Evolutionary conservation across 2,329 filamentous ascomycete species (phyloP).

Genomic region (Leptodontidium sp.): DNA sequence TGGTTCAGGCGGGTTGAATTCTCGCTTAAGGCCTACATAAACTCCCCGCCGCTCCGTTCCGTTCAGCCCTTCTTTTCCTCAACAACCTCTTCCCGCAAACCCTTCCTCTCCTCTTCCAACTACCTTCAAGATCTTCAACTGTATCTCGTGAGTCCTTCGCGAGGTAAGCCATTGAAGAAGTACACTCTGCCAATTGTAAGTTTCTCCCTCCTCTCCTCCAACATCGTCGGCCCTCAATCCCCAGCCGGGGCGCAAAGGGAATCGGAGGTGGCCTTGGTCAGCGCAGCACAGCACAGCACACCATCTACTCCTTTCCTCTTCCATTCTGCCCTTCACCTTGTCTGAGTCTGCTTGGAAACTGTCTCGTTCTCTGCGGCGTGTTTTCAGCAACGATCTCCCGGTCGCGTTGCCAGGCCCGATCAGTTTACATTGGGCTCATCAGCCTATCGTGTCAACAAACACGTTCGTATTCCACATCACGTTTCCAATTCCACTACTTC

Average conservation of each 20-base stretch:
- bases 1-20: neutral
- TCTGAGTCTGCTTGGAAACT: neutral
- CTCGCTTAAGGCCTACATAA: conserved; percentile 9
- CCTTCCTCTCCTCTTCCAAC: neutral
- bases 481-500: neutral
- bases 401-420: neutral
- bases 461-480: neutral
- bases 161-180: conserved; percentile 27
- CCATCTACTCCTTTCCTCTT: neutral
- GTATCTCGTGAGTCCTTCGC: conserved; percentile 34
- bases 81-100: conserved; percentile 8
- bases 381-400: neutral
- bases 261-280: neutral
- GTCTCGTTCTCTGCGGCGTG: neutral
- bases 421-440: neutral
- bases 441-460: conserved; percentile 2
- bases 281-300: neutral
- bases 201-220: neutral
- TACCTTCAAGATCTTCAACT: conserved; percentile 22
- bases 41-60: neutral
- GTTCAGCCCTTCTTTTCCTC: neutral
- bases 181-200: conserved; percentile 27
- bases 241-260: neutral
- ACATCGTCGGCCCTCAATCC: neutral
- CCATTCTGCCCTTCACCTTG: neutral